Evolutionary conservation across 495 filamentous ascomycete genomes (phyloP).

Genomic region (Penicillium verhagenii): DNA sequence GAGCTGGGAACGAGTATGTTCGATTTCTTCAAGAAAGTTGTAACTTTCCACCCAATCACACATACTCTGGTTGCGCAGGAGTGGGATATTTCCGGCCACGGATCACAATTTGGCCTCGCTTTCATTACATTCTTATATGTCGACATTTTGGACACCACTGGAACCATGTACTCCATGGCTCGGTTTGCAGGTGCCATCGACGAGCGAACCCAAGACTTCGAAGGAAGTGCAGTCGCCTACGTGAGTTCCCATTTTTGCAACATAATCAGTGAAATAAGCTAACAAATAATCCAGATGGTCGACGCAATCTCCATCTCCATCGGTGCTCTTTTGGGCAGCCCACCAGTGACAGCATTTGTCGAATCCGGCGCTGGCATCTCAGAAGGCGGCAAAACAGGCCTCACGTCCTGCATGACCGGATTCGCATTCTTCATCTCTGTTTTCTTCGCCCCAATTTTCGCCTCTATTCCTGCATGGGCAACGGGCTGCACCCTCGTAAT

Average conservation of each 20-base stretch:
- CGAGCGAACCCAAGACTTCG: conserved; percentile 71
- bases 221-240: conserved; percentile 74
- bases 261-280: not conserved
- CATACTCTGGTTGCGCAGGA: conserved; percentile 63
- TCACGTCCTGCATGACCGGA: conserved; percentile 76
- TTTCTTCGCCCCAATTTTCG: conserved; percentile 86
- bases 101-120: conserved; percentile 70
- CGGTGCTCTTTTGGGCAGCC: conserved; percentile 68
- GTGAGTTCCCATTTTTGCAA: conserved; percentile 19
- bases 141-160: conserved; percentile 76
- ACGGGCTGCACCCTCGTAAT: conserved; percentile 80
- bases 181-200: conserved; percentile 73
- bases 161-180: conserved; percentile 81
- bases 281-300: conserved; percentile 46
- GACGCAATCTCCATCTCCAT: conserved; percentile 77
- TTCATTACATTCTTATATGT: conserved; percentile 81
- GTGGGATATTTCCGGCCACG: conserved; percentile 63
- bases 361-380: conserved; percentile 83
- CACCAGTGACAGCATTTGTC: conserved; percentile 79
- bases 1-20: conserved; percentile 62
- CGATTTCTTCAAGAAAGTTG: conserved; percentile 82
- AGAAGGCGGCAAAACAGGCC: conserved; percentile 75
- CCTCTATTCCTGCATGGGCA: conserved; percentile 80
- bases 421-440: conserved; percentile 81
- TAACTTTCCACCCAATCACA: conserved; percentile 72